Evolutionary conservation across 169 alveolate genomes (phyloP).

Genomic region (Eimeria necatrix): DNA sequence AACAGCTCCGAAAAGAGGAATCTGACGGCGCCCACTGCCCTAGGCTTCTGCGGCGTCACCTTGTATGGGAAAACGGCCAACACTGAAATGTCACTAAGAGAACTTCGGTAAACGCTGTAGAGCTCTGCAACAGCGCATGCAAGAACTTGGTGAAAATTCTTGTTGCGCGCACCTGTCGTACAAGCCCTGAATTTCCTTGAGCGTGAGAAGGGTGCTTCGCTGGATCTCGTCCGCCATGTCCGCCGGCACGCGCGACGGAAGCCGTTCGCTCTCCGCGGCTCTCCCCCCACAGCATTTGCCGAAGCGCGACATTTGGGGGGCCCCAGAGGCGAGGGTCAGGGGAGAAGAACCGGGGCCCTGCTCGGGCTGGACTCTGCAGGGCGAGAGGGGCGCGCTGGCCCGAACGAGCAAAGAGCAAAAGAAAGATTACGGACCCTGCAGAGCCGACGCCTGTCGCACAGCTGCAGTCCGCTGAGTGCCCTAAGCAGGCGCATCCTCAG

Average conservation of each 20-base stretch:
- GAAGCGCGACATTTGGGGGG: slow-evolving; percentile 59
- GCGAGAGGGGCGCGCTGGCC: not conserved
- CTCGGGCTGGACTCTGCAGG: not conserved
- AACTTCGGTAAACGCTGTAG: too few species aligned
- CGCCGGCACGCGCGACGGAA: slow-evolving; percentile 66
- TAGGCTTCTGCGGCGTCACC: too few species aligned
- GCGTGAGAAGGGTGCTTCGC: slow-evolving; percentile 55
- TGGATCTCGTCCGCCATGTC: slow-evolving; percentile 61
- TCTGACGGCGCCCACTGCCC: too few species aligned
- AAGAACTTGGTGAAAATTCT: too few species aligned
- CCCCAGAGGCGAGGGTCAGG: slow-evolving; percentile 52
- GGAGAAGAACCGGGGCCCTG: not conserved
- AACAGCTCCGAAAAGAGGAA: too few species aligned
- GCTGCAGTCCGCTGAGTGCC: slow-evolving; percentile 62
- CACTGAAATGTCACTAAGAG: too few species aligned
- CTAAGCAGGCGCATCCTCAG: slow-evolving; percentile 76
- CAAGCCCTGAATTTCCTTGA: slow-evolving; percentile 72
- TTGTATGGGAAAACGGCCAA: too few species aligned
- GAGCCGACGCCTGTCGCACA: slow-evolving; percentile 71
- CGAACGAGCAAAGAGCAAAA: not conserved
- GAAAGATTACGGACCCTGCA: slow-evolving; percentile 57
- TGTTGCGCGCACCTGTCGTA: slow-evolving; percentile 47
- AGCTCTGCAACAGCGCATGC: too few species aligned
- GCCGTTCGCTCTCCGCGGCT: slow-evolving; percentile 52
- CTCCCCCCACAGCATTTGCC: slow-evolving; percentile 56